These are phyloP conservation scores for Epicoccum sorghinum DNA, from an alignment of 2,329 filamentous ascomycete genomes.

Conservation along the genomic window DNA sequence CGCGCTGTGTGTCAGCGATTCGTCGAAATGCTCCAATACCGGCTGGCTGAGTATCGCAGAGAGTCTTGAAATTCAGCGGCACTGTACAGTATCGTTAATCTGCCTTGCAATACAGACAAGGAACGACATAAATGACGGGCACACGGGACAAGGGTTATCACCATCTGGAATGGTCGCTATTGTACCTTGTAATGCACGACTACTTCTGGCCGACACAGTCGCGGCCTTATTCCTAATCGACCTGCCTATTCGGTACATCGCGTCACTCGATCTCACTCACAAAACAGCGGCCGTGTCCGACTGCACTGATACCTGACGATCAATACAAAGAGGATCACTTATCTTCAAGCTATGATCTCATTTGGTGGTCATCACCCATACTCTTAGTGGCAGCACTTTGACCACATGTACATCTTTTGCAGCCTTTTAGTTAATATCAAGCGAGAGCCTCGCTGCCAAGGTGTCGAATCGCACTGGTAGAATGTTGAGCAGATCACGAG, in stretches of 20 bases:
- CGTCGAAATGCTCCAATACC: conserved; percentile 2
- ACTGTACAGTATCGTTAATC: conserved; percentile 28
- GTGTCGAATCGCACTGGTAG: background rate
- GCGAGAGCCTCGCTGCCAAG: background rate
- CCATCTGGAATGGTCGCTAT: conserved; percentile 24
- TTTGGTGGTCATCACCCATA: background rate
- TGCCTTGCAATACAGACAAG: conserved; percentile 24
- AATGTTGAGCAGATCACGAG: background rate
- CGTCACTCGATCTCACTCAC: conserved; percentile 13
- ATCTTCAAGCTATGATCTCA: conserved; percentile 11
- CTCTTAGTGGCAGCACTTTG: background rate
- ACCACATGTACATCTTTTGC: no score
- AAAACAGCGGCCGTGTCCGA: conserved; percentile 17
- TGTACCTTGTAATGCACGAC: conserved; percentile 20
- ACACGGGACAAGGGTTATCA: conserved; percentile 18
- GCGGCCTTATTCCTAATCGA: conserved; percentile 17
- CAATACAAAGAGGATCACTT: background rate
- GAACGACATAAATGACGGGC: conserved; percentile 26
- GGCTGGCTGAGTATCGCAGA: background rate
- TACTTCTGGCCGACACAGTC: conserved; percentile 17
- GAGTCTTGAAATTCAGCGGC: conserved; percentile 16
- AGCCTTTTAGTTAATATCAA: background rate
- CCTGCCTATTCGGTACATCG: conserved; percentile 26
- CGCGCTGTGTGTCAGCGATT: conserved; percentile 1
- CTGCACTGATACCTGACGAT: conserved; percentile 11